Evolutionary conservation across 768 basidiomycete species (phyloP).

Genomic region (Cystofilobasidium capitatum): DNA sequence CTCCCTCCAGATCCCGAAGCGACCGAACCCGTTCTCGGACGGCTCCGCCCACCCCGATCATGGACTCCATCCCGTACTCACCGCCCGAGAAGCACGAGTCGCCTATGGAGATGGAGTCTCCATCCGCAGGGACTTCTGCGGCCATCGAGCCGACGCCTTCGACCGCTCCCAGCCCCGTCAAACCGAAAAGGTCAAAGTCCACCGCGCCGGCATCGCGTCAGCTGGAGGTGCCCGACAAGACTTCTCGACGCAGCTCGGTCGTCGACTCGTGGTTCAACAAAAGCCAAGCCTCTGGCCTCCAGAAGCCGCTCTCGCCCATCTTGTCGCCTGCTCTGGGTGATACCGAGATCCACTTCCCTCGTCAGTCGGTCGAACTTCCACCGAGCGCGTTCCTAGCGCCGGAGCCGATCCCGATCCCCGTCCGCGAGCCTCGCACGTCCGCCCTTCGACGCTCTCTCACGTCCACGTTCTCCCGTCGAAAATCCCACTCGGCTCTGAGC

Average conservation of each 20-base stretch:
- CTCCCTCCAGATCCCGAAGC: background rate
- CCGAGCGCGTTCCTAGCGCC: background rate
- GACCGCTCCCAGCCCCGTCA: background rate
- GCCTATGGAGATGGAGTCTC: background rate
- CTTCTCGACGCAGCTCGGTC: background rate
- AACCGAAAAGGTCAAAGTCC: background rate
- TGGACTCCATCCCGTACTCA: background rate
- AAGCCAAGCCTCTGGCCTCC: background rate
- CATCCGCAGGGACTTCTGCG: background rate
- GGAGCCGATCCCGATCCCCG: background rate
- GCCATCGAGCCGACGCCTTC: background rate
- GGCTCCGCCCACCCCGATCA: background rate
- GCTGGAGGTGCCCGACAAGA: background rate
- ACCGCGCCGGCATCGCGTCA: background rate
- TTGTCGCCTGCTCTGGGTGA: background rate
- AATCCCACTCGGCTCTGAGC: background rate
- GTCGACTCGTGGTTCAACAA: background rate
- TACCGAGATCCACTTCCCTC: background rate
- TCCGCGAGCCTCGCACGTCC: background rate
- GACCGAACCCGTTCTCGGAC: background rate
- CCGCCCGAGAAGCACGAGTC: constrained; percentile 1
- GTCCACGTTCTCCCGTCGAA: constrained; percentile 14
- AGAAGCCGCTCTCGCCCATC: background rate
- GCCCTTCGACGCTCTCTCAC: constrained; percentile 20
- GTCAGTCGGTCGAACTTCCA: background rate